Conservation (phyloP, 192 early-diverging fungal species). For the Mortierella antarctica region DNA sequence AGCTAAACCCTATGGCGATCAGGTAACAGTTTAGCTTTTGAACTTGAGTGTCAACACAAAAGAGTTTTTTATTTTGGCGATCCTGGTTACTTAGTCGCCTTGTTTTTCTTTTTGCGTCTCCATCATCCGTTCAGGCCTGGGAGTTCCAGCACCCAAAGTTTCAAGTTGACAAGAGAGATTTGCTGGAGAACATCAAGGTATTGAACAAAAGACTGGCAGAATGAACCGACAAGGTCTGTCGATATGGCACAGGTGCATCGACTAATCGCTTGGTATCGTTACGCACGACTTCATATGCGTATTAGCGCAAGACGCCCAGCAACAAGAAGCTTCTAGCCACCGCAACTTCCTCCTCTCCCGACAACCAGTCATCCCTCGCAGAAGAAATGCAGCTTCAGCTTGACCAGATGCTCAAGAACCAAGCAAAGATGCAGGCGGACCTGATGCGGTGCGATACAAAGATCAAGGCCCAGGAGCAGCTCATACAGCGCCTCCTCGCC, state of each 20-base stretch:
- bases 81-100: neutral
- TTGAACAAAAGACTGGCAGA: neutral
- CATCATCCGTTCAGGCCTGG: conserved; percentile 58
- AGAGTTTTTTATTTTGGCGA: neutral
- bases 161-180: conserved; percentile 64
- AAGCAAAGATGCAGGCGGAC: conserved; percentile 59
- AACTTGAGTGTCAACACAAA: neutral
- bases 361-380: conserved; percentile 9
- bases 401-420: conserved; percentile 51
- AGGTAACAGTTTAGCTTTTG: conserved; percentile 44
- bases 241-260: neutral
- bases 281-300: neutral
- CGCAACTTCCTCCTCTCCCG: conserved; percentile 1
- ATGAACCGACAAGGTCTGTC: neutral
- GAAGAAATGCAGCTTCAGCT: conserved; percentile 56
- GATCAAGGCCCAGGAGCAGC: conserved; percentile 58
- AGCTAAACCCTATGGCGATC: conserved; percentile 61
- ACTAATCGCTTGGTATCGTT: neutral
- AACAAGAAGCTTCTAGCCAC: conserved; percentile 36
- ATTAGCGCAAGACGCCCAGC: conserved; percentile 55
- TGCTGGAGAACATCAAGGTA: conserved; percentile 67
- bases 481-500: conserved; percentile 58
- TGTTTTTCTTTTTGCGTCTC: neutral
- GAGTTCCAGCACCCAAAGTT: conserved; percentile 79
- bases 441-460: conserved; percentile 56